Evolutionary conservation across 169 alveolate genomes (phyloP), one percentile per base, ranked within the genome.

Genomic region (Eimeria tenella): DNA sequence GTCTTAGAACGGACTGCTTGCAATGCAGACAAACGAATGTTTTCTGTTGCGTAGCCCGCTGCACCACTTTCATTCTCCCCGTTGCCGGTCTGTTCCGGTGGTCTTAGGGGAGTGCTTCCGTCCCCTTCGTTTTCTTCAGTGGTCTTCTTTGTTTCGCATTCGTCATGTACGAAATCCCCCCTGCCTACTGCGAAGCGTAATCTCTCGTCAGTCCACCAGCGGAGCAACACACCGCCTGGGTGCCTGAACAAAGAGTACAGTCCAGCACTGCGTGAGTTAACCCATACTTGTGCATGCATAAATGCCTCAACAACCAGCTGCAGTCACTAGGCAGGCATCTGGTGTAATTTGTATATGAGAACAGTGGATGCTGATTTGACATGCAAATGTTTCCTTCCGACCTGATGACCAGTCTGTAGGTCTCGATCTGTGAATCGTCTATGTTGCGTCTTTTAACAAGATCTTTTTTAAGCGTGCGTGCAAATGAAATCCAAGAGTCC

Each of bases 151-250:
- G 23, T 81, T 31, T 6, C 11, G 17, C 10, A 31, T 5, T n/a
- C 63, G 2, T 23, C 63, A 1, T 25, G 25, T 9, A 23, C 23
- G 15, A 25, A 5, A 1, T 55, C 9, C 15, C 74, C 89, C 5
- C 31, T 56, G 91, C 91, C 91, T 60, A 84, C 10, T 17, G 91
- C 91, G 13, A 84, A 62, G 21, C 91, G 91, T 11, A 84, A 53
- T 62, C 91, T 84, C 91, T 84, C 91, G 65, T 84, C 91, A 17
- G 91, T 84, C 91, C 91, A 84, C 91, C 91, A 84, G 49, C 91
- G 91, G 63, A 84, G 53, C 2, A 84, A 42, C 42, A 84, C 63
- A 17, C 79, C 91, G 8, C 65, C 91, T n/a, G 62, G 91, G n/a
- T 84, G 77, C 91, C 91, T 84, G 63, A 25, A 74, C 23, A 50